A percentile compares a stretch with the other conserved stretches of the same genome.
Evolutionary conservation across 2,329 filamentous ascomycete genomes (phyloP).

Genomic region (Paramyrothecium sp.): DNA sequence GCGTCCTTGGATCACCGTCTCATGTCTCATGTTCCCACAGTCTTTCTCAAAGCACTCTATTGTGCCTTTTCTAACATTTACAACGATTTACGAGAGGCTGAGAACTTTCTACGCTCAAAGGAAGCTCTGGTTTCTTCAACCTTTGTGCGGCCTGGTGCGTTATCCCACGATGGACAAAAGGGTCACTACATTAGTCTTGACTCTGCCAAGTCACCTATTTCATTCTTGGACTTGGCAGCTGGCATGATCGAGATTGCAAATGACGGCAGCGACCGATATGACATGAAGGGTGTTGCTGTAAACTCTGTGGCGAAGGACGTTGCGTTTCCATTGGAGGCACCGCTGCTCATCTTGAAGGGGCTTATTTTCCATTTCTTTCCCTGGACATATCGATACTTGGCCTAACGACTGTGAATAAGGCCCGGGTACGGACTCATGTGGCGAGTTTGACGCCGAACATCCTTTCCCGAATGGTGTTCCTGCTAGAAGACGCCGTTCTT

Average conservation of each 20-base stretch:
- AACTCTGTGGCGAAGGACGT: no score
- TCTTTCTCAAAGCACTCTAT: neutral
- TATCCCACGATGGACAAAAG: slow-evolving; percentile 15
- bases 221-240: slow-evolving; percentile 19
- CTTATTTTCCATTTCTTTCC: no score
- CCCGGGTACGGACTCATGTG: no score
- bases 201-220: slow-evolving; percentile 34
- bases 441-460: no score
- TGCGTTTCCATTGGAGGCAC: no score
- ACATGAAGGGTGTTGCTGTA: slow-evolving; percentile 16
- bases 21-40: neutral
- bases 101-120: slow-evolving; percentile 33
- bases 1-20: neutral
- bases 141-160: slow-evolving; percentile 38
- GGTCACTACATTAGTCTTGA: slow-evolving; percentile 39
- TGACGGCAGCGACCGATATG: slow-evolving; percentile 23
- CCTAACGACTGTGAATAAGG: no score
- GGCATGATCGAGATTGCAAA: slow-evolving; percentile 47
- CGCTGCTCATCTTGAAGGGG: no score
- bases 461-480: no score
- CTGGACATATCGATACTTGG: no score
- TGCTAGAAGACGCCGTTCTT: no score
- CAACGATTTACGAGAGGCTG: slow-evolving; percentile 25
- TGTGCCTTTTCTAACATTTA: neutral
- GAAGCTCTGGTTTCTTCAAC: slow-evolving; percentile 33